phyloP scores from a whole-genome alignment of 2,329 filamentous ascomycete genomes.

The Penicillium polonicum region DNA sequence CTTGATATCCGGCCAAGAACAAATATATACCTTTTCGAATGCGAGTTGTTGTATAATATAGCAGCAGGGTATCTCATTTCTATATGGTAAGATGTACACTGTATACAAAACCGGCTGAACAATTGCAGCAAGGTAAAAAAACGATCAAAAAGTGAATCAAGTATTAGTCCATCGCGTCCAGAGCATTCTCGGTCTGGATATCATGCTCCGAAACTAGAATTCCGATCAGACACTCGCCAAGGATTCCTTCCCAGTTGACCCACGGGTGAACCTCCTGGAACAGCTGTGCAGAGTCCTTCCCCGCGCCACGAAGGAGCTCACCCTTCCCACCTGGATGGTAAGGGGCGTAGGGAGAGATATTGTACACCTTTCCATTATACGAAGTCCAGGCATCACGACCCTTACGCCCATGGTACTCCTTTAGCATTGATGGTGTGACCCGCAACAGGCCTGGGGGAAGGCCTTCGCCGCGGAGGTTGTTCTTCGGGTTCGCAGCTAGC shows the following conservation, averaged over 20 bases:
- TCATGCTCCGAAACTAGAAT: conserved; percentile 59
- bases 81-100: conserved; percentile 13
- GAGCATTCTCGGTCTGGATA: conserved; percentile 31
- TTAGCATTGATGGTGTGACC: conserved; percentile 79
- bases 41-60: conserved; percentile 4
- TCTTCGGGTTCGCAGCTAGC: conserved; percentile 60
- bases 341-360: conserved; percentile 81
- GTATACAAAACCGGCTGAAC: not conserved
- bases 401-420: conserved; percentile 74
- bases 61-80: conserved; percentile 19
- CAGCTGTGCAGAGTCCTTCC: conserved; percentile 63
- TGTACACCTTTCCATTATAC: conserved; percentile 88
- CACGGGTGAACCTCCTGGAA: conserved; percentile 66
- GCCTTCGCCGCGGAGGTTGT: conserved; percentile 63
- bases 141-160: not conserved
- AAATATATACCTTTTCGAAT: not conserved
- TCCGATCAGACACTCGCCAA: conserved; percentile 61
- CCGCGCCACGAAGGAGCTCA: conserved; percentile 63
- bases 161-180: conserved; percentile 62
- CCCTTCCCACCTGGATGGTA: conserved; percentile 80
- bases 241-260: conserved; percentile 68
- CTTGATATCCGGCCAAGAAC: not conserved
- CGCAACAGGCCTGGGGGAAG: conserved; percentile 59
- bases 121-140: not conserved
- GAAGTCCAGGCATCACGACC: conserved; percentile 88